Evolutionary conservation across 1,284 basidiomycete genomes (phyloP).

Genomic region (Mycena sp.): DNA sequence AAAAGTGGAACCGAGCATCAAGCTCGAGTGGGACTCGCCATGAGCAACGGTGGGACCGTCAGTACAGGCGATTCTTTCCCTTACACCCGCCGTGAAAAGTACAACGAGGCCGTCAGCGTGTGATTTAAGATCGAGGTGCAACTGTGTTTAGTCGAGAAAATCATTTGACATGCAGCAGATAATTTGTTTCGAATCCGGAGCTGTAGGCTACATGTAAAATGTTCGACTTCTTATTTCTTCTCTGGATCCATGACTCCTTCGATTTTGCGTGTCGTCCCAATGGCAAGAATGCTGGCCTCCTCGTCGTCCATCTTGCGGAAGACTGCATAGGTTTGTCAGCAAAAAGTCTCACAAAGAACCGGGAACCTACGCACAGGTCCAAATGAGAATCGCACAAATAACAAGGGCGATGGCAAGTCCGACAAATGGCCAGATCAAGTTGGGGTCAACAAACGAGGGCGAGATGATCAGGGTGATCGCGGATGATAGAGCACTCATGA

Average conservation of each 20-base stretch:
- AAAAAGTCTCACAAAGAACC: not conserved
- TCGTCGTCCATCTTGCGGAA: conserved; percentile 37
- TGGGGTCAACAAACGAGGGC: conserved; percentile 36
- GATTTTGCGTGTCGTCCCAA: conserved; percentile 27
- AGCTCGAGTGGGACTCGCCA: too few species aligned
- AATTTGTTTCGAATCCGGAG: too few species aligned
- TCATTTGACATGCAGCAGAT: too few species aligned
- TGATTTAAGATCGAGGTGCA: too few species aligned
- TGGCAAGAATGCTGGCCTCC: conserved; percentile 29
- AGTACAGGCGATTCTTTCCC: too few species aligned
- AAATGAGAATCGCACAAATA: conserved; percentile 30
- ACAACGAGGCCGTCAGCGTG: too few species aligned
- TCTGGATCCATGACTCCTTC: conserved; percentile 13
- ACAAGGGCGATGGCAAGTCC: conserved; percentile 31
- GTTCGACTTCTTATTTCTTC: conserved; percentile 11
- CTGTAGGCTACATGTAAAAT: not conserved
- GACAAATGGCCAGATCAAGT: conserved; percentile 41
- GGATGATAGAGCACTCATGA: conserved; percentile 50
- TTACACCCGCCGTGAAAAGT: too few species aligned
- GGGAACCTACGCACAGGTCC: conserved; percentile 16
- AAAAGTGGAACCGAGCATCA: too few species aligned
- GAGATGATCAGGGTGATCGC: conserved; percentile 39
- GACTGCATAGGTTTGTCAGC: conserved; percentile 4
- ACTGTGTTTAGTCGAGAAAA: too few species aligned
- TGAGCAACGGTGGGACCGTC: too few species aligned